Conservation (phyloP, 495 filamentous ascomycete species). For the Aspergillus bridgeri region DNA sequence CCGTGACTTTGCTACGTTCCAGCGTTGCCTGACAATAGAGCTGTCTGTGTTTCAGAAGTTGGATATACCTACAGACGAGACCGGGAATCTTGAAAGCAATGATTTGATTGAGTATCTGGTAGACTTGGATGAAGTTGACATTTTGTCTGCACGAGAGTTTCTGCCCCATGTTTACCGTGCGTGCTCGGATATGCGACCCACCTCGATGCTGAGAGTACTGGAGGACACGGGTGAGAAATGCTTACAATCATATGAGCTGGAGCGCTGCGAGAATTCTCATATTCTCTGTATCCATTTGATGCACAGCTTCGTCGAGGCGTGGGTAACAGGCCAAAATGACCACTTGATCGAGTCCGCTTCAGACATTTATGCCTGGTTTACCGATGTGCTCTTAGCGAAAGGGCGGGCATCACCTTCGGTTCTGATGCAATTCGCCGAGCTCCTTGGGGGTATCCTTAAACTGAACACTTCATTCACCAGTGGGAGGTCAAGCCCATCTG, state of each 20-base stretch:
- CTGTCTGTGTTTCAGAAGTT: slow-evolving; percentile 28
- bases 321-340: slow-evolving; percentile 52
- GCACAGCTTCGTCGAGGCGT: slow-evolving; percentile 59
- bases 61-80: slow-evolving; percentile 29
- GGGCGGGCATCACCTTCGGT: slow-evolving; percentile 62
- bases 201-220: slow-evolving; percentile 43
- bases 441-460: slow-evolving; percentile 66
- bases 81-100: slow-evolving; percentile 33
- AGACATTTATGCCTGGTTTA: slow-evolving; percentile 78
- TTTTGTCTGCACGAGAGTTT: slow-evolving; percentile 54
- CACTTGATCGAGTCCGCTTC: slow-evolving; percentile 60
- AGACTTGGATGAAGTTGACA: slow-evolving; percentile 54
- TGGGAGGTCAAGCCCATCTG: slow-evolving; percentile 55
- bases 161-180: slow-evolving; percentile 42
- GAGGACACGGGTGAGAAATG: slow-evolving; percentile 56
- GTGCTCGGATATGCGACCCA: slow-evolving; percentile 27
- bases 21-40: slow-evolving; percentile 36
- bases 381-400: slow-evolving; percentile 58
- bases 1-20: slow-evolving; percentile 30
- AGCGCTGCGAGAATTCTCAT: slow-evolving; percentile 74
- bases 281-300: slow-evolving; percentile 68
- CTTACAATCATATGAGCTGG: slow-evolving; percentile 59
- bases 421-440: slow-evolving; percentile 60
- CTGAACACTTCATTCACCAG: slow-evolving; percentile 60
- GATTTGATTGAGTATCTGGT: slow-evolving; percentile 57